Percentiles rank a stretch among this genome's conserved stretches.
phyloP scores from a whole-genome alignment of 768 basidiomycete species.

The Tephrocybe rancida region DNA sequence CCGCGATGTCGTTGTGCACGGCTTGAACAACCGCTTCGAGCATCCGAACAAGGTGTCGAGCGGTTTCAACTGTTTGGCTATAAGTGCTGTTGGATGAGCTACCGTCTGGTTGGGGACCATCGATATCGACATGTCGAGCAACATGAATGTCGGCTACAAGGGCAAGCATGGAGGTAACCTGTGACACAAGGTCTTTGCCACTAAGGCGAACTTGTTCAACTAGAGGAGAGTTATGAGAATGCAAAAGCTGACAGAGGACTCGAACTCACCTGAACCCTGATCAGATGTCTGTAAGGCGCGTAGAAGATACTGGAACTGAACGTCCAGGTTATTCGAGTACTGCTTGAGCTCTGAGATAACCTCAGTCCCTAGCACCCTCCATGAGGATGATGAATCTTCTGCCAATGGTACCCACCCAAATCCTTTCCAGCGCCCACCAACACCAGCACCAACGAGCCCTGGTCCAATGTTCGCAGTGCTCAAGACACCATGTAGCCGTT shows the following conservation, averaged over 20 bases:
- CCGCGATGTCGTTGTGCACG: constrained; percentile 70
- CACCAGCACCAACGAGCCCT: constrained; percentile 80
- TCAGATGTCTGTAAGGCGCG: constrained; percentile 33
- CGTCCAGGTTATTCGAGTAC: constrained; percentile 51
- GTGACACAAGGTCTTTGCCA: constrained; percentile 54
- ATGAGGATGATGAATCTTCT: constrained; percentile 49
- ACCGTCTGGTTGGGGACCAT: constrained; percentile 61
- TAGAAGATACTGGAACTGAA: constrained; percentile 43
- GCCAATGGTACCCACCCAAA: constrained; percentile 76
- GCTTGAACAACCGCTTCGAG: constrained; percentile 74
- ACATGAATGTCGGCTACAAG: constrained; percentile 74
- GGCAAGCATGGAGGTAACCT: constrained; percentile 59
- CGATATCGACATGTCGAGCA: constrained; percentile 82
- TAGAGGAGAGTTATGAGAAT: constrained; percentile 16
- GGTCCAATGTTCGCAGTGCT: constrained; percentile 66
- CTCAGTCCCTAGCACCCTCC: constrained; percentile 49
- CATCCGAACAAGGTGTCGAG: constrained; percentile 65
- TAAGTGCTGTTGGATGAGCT: constrained; percentile 54
- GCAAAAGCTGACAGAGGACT: background rate
- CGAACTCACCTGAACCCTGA: constrained; percentile 38
- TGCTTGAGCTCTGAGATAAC: constrained; percentile 56
- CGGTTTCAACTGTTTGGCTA: constrained; percentile 66
- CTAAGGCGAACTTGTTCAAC: constrained; percentile 43
- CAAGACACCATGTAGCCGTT: constrained; percentile 65
- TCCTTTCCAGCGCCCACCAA: constrained; percentile 79